Evolutionary conservation across 208 protist species (phyloP), one percentile per base, ranked within the genome.

Genomic region (Wallacemonas sp.): DNA sequence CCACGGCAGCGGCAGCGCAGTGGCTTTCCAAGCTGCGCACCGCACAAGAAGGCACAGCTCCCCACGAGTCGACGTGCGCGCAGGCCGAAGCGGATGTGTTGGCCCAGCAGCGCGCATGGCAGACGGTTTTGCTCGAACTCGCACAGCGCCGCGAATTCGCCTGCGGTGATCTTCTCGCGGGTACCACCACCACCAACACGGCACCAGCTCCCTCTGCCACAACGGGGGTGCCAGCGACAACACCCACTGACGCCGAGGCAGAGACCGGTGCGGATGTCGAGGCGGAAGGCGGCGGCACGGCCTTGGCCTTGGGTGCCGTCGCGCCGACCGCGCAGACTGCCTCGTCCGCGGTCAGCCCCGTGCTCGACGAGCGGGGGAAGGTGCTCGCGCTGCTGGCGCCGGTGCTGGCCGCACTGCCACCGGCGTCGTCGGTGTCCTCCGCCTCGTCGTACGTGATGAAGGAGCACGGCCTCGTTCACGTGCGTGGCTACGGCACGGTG

Each of bases 401-500:
- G 1, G 62, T 73, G 4, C 15, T 71, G 13, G 50, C 64, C 3
- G 24, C 48, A 17, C 69, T 69, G 8, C 34, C 46, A 10, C 61
- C 45, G 17, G 8, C 48, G 10, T 3, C 27, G 44, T 15, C 50
- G 12, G 24, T n/a, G n/a, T n/a, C n/a, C n/a, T n/a, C 38, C 22
- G 41, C 44, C 12, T 29, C 53, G 29, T 15, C 41, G 3, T 54
- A 32, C 42, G 59, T 54, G 59, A 21, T 52, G 9, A 27, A 44
- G 41, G 65, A 46, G 37, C 38, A 64, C 32, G 57, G 41, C 19
- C 42, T 89, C 27, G 58, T 78, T n/a, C 73, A 82, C 52, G 69
- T 92, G 19, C 66, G 70, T 29, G 62, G 63, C 36, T 87, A 83
- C 72, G 82, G 83, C 61, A 78, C 62, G 12, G 61, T 92, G 32